Conservation (phyloP, 2,329 filamentous ascomycete species). For the Beauveria scarabaeidicola region DNA sequence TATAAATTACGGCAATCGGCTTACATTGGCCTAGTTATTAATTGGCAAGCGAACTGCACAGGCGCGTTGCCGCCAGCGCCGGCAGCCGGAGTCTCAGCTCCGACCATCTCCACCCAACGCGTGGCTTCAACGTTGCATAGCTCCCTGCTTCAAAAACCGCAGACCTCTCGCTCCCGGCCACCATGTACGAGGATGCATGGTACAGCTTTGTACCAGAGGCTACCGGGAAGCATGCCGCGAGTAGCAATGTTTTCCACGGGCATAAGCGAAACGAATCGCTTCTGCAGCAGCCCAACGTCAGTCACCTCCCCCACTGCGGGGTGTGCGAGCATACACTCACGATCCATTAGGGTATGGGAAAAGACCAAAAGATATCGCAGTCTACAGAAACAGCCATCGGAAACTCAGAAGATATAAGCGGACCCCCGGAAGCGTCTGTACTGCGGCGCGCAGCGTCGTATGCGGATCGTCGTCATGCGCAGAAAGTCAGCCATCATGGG, state of each 20-base stretch:
- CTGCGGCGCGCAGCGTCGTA: conserved; percentile 63
- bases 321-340: conserved; percentile 15
- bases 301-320: conserved; percentile 19
- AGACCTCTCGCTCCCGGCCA: conserved; percentile 5
- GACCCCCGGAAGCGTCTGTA: conserved; percentile 58
- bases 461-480: conserved; percentile 64
- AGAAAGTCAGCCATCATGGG: conserved; percentile 32
- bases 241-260: conserved; percentile 35
- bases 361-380: conserved; percentile 41
- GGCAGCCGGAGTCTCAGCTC: conserved; percentile 1
- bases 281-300: conserved; percentile 56
- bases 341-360: conserved; percentile 41
- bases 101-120: not conserved
- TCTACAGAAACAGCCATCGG: conserved; percentile 52
- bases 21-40: too few relatives aligned
- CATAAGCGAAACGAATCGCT: conserved; percentile 63
- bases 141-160: conserved; percentile 8
- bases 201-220: conserved; percentile 66
- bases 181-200: conserved; percentile 79
- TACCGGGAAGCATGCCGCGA: conserved; percentile 39
- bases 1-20: too few relatives aligned
- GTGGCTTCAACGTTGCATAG: conserved; percentile 11
- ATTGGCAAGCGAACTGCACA: not conserved
- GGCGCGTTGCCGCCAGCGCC: not conserved
- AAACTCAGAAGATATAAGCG: conserved; percentile 44